Conservation (phyloP, 352 stramenopile genomes). For the Aphanomyces stellatus region DNA sequence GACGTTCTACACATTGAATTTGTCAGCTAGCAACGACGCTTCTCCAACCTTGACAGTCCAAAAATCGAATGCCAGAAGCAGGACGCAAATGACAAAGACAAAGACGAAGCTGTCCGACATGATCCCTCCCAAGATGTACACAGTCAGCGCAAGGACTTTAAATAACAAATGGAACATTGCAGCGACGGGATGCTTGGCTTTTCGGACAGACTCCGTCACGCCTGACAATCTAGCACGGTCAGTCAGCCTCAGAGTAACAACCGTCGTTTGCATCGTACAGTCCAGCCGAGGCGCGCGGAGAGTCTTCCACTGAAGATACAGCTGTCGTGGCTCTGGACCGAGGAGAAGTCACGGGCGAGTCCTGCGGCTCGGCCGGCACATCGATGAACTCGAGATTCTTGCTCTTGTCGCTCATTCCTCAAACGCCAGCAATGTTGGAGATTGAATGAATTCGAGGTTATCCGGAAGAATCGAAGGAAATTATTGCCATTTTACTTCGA, state of each 20-base stretch:
- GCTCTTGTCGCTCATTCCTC: constrained; percentile 1
- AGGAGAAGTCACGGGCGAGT: constrained; percentile 22
- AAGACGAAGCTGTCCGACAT: constrained; percentile 92
- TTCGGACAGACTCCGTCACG: constrained; percentile 55
- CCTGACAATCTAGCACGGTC: constrained; percentile 38
- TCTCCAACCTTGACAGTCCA: constrained; percentile 92
- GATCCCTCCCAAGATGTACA: constrained; percentile 93
- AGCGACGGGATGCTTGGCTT: constrained; percentile 89
- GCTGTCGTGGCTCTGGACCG: constrained; percentile 6
- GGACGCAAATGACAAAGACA: constrained; percentile 94
- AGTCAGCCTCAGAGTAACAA: background rate
- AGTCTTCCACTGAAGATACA: background rate
- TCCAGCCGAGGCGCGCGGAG: background rate
- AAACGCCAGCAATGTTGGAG: no score
- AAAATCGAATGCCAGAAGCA: constrained; percentile 96
- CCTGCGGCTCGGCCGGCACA: constrained; percentile 24
- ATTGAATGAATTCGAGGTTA: no score
- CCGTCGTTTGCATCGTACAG: background rate
- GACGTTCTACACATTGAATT: constrained; percentile 64
- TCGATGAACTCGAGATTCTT: constrained; percentile 74
- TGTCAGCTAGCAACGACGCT: background rate
- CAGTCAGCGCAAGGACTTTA: constrained; percentile 88
- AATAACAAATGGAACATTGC: constrained; percentile 96
- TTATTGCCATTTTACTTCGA: no score
- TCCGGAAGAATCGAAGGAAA: no score